Evolutionary conservation across 495 filamentous ascomycete genomes (phyloP), one percentile per base, ranked within the genome.

Genomic region (Penicillium lagena): DNA sequence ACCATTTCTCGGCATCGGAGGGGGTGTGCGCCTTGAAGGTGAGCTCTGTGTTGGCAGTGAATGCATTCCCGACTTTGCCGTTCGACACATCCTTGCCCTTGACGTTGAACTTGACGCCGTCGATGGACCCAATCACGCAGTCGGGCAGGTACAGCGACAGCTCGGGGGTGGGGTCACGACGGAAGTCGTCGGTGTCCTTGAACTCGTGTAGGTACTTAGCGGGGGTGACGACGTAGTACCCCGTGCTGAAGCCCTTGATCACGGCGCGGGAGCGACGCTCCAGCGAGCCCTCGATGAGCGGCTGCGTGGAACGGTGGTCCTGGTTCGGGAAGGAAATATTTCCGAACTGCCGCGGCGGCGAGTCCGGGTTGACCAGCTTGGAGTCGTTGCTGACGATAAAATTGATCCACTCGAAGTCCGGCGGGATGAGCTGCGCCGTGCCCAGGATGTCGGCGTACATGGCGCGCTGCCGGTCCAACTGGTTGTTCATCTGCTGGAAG

Each of bases 201-300:
- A 94, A 97, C 58, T 97, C 93, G 66, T 97, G 93, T 37, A 98
- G 71, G 66, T 84, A 98, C 49, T 85, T 83, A 14, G 82, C 76
- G 0, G 85, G 83, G 3, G 89, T 96, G 27, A 97, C 80, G 38
- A 91, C 90, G 56, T 95, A 98, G 72, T 90, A 95, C 46, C 74
- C 77, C 1, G 87, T 79, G 45, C 76, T 82, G 65, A 87, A 95
- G 46, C 84, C 84, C 54, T 78, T 78, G 67, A 89, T 79, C 47
- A 89, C 76, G 49, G 88, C 86, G 35, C 85, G 83, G 33, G 80
- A 83, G 67, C 95, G 96, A 42, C 89, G 83, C 66, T 95, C 88
- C 31, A 98, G 75, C 7, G 76, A 79, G 28, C 93, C 93, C 55
- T 94, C 86, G 54, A 96, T 87, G 17, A 96, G 66, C 1, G 93